These are phyloP conservation scores for Xylariaceae sp. DNA, from an alignment of 2,329 filamentous ascomycete species.

Conservation along the genomic window DNA sequence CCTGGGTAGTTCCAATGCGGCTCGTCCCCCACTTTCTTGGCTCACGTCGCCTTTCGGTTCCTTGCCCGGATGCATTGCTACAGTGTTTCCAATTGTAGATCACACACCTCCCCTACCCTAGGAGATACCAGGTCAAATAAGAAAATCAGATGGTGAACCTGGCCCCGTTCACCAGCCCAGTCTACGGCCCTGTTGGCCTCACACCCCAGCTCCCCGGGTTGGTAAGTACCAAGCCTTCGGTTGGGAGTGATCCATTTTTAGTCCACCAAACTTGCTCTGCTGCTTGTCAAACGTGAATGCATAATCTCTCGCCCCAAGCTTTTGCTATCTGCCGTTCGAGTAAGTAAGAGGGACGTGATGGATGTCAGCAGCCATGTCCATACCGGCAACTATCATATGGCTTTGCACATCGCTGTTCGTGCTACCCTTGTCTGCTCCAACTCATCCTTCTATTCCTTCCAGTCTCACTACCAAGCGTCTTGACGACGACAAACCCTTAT, in stretches of 20 bases:
- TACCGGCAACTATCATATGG: constrained; percentile 26
- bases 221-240: constrained; percentile 6
- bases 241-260: constrained; percentile 20
- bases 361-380: constrained; percentile 2
- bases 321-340: not conserved
- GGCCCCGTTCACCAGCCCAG: constrained; percentile 5
- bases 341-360: constrained; percentile 11
- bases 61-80: constrained; percentile 30
- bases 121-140: constrained; percentile 34
- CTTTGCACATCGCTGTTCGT: constrained; percentile 28
- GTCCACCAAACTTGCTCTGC: constrained; percentile 11
- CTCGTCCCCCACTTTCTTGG: constrained; percentile 24
- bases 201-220: constrained; percentile 31
- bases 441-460: constrained; percentile 28
- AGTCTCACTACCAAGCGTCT: constrained; percentile 33
- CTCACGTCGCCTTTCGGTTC: constrained; percentile 22
- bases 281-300: constrained; percentile 27
- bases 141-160: constrained; percentile 33
- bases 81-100: constrained; percentile 42
- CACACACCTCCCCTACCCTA: constrained; percentile 35
- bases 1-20: constrained; percentile 31
- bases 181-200: constrained; percentile 31
- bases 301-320: constrained; percentile 27
- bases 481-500: constrained; percentile 29
- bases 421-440: constrained; percentile 27